Evolutionary conservation across 768 basidiomycete species (phyloP).

Genomic region (Russula brevipes): DNA sequence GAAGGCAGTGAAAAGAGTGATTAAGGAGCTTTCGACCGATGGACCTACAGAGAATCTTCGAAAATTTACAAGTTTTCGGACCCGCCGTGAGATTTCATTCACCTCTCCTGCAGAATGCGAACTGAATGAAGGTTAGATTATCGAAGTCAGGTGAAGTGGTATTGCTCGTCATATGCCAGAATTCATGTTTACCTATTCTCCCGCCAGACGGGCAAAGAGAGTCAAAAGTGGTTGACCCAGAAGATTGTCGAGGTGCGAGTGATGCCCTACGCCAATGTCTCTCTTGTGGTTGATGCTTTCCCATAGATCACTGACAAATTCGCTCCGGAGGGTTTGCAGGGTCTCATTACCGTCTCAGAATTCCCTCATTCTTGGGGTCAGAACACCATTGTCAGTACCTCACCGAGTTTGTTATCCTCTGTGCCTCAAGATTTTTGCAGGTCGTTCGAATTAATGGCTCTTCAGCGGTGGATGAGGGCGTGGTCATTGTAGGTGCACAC

Average conservation of each 20-base stretch:
- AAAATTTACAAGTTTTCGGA: conserved; percentile 66
- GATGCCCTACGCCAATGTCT: conserved; percentile 3
- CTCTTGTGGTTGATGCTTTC: conserved; percentile 10
- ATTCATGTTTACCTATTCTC: neutral
- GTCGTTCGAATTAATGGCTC: conserved; percentile 74
- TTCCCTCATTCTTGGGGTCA: conserved; percentile 84
- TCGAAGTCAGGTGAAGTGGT: conserved; percentile 57
- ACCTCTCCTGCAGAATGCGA: conserved; percentile 22
- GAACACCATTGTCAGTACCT: conserved; percentile 57
- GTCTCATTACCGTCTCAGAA: conserved; percentile 60
- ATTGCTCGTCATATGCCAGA: conserved; percentile 12
- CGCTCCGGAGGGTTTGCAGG: conserved; percentile 51
- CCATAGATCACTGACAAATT: conserved; percentile 57
- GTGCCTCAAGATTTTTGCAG: conserved; percentile 35
- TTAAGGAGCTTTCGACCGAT: conserved; percentile 60
- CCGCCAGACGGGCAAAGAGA: conserved; percentile 64
- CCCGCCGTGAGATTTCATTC: conserved; percentile 52
- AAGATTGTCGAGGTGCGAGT: conserved; percentile 56
- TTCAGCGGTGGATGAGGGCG: conserved; percentile 51
- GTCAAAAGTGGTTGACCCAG: conserved; percentile 70
- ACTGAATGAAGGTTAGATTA: conserved; percentile 45
- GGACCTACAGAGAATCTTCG: conserved; percentile 60
- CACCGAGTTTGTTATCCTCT: neutral
- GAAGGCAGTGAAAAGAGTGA: conserved; percentile 52
- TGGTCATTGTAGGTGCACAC: conserved; percentile 73